Conservation (phyloP, 2,329 filamentous ascomycete genomes). For the Nigrospora osmanthi region DNA sequence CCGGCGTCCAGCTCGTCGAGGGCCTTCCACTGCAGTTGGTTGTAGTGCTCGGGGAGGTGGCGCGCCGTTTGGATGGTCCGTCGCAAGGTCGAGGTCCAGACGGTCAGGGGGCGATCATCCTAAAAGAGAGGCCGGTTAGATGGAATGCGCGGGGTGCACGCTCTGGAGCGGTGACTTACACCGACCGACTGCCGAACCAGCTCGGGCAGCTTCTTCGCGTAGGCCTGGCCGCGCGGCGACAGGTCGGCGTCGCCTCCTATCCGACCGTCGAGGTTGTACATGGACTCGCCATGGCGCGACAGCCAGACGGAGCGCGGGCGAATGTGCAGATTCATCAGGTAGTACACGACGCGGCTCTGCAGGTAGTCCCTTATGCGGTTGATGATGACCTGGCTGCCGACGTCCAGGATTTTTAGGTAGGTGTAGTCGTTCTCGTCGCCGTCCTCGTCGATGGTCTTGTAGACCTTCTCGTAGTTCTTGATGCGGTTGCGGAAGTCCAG, state of each 20-base stretch:
- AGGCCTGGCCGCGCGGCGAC: constrained; percentile 78
- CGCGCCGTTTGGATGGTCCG: constrained; percentile 89
- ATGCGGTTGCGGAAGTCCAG: constrained; percentile 91
- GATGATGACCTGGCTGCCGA: constrained; percentile 94
- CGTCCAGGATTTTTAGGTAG: constrained; percentile 95
- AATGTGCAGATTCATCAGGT: constrained; percentile 97
- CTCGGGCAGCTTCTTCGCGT: constrained; percentile 76
- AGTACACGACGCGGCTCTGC: constrained; percentile 94
- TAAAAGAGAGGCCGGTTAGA: constrained; percentile 18
- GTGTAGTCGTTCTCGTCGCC: constrained; percentile 77
- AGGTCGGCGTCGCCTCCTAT: constrained; percentile 90
- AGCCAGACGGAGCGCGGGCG: constrained; percentile 95
- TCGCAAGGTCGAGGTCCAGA: constrained; percentile 57
- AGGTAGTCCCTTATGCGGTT: constrained; percentile 96
- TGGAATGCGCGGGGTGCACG: background rate
- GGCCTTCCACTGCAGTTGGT: constrained; percentile 97
- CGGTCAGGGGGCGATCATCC: constrained; percentile 53
- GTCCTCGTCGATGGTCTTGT: constrained; percentile 81
- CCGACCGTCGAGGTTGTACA: constrained; percentile 82
- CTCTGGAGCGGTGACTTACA: constrained; percentile 40
- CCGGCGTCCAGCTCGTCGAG: constrained; percentile 95
- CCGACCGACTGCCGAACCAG: constrained; percentile 81
- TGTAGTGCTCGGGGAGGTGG: constrained; percentile 72
- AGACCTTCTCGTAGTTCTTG: constrained; percentile 94
- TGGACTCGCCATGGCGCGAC: constrained; percentile 88